These are phyloP conservation scores for Bimuria novae-zelandiae DNA, from an alignment of 2,329 filamentous ascomycete genomes.

Conservation along the genomic window DNA sequence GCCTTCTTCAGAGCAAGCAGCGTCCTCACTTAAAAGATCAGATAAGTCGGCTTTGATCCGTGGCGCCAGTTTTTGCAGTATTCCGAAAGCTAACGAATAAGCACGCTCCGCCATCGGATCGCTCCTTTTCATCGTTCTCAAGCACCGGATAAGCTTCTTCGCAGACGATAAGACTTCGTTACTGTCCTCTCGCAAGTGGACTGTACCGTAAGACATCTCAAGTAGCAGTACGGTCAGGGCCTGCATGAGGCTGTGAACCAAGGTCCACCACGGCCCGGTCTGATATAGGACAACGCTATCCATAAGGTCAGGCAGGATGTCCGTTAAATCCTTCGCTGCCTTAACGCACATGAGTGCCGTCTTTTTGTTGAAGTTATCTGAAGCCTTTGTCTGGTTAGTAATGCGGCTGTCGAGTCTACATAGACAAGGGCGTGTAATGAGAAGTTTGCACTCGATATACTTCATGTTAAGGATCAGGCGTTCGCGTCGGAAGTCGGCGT, in stretches of 20 bases:
- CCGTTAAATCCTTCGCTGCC: background rate
- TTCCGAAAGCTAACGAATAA: slow-evolving; percentile 14
- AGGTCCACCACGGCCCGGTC: slow-evolving; percentile 48
- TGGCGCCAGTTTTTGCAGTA: slow-evolving; percentile 3
- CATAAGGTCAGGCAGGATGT: background rate
- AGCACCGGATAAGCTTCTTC: slow-evolving; percentile 42
- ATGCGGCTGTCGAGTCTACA: slow-evolving; percentile 42
- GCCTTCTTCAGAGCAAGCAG: too few relatives aligned
- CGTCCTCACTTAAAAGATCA: too few relatives aligned
- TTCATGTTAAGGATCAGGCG: slow-evolving; percentile 27
- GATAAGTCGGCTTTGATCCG: slow-evolving; percentile 5
- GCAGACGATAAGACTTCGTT: slow-evolving; percentile 33
- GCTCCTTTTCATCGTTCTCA: slow-evolving; percentile 35
- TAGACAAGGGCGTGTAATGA: slow-evolving; percentile 46
- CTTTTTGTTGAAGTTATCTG: slow-evolving; percentile 31
- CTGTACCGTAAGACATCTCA: slow-evolving; percentile 39
- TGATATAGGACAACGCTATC: too few relatives aligned
- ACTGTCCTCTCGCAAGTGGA: slow-evolving; percentile 32
- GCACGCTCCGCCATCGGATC: slow-evolving; percentile 40
- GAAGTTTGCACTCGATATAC: slow-evolving; percentile 42
- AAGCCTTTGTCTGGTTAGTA: slow-evolving; percentile 34
- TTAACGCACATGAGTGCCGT: background rate
- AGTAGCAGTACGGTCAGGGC: slow-evolving; percentile 44
- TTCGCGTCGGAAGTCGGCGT: slow-evolving; percentile 14
- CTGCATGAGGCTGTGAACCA: slow-evolving; percentile 48